Evolutionary conservation across 495 filamentous ascomycete genomes (phyloP), one percentile per base, ranked within the genome.

Genomic region (Jackrogersella multiformis): DNA sequence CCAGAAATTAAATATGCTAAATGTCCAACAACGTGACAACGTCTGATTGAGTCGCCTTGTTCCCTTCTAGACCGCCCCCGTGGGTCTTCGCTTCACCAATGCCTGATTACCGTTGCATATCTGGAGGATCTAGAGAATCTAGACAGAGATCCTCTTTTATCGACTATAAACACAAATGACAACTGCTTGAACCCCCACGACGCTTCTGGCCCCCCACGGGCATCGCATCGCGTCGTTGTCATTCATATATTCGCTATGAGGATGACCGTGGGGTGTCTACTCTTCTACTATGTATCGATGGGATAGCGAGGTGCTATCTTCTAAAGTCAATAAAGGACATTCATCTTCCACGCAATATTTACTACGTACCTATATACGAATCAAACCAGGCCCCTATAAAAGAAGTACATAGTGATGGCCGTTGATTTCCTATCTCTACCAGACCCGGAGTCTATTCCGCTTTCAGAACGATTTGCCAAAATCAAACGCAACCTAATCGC

Each of bases 381-480:
- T 16, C 15, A 32, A 10, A 61, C 18, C 10, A 15, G 0, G 18
- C 13, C 21, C 39, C 41, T 26, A 28, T n/a, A 12, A 53, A 36
- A 51, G n/a, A 41, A 69, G 15, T 28, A 55, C 36, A 24, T n/a
- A 54, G 34, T 44, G 24, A 70, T 70, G 68, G 62, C 68, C n/a
- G 57, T 66, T 48, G 62, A 66, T 26, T 66, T 67, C 13, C 41
- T 61, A 42, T 70, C 68, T 36, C 30, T 56, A 42, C 54, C 54
- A 53, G 61, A 42, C 35, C 49, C 71, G 6, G 75, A 76, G 18
- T 77, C 78, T 26, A 79, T 80, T 34, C 87, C 90, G 10, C 81
- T 96, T 0, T 84, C 89, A 1, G 73, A 82, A 18, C 84, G 93
- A 9, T 97, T 93, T 66, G 84, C 86, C 12, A 81, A 87, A 15